These are phyloP conservation scores for Hordeum vulgare DNA, from an alignment of 176 grass and related monocot species.

Conservation along the genomic window MorexV3_pseudomolecules_assembly NC_058523.1:158448671-158449170, in stretches of 20 bases:
- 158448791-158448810: constrained; percentile 80
- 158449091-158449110: constrained; percentile 35
- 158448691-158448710: constrained; percentile 73
- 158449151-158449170: constrained; percentile 18
- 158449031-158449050: constrained; percentile 57
- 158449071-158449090: constrained; percentile 22
- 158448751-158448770: constrained; percentile 64
- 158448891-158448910: constrained; percentile 82
- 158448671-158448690: constrained; percentile 71
- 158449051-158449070: constrained; percentile 60
- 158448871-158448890: constrained; percentile 68
- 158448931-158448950: constrained; percentile 44
- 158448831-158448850: constrained; percentile 65
- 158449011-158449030: constrained; percentile 70
- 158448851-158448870: constrained; percentile 45
- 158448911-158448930: constrained; percentile 79
- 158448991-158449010: constrained; percentile 68
- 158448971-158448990: constrained; percentile 69
- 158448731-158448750: constrained; percentile 54
- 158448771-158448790: constrained; percentile 55
- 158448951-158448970: constrained; percentile 49
- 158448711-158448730: constrained; percentile 43
- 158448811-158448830: constrained; percentile 94
- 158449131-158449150: constrained; percentile 73
- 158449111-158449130: constrained; percentile 33